Conservation (phyloP, 768 basidiomycete species). For the Sarcodon aspratus region DNA sequence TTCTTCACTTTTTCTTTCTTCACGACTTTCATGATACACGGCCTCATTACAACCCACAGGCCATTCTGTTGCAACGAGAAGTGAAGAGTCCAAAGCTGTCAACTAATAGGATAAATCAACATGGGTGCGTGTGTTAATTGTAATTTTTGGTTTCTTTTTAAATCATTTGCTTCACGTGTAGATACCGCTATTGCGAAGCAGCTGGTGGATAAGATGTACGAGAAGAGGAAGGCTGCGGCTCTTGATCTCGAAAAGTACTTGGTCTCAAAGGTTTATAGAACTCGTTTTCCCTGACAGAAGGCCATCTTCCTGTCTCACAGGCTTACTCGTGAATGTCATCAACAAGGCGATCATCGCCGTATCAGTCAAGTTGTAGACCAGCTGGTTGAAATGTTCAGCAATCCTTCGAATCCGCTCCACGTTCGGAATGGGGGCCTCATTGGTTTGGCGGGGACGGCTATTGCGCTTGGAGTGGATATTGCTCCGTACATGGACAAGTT, state of each 20-base stretch:
- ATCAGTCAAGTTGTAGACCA: slow-evolving; percentile 89
- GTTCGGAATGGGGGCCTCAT: slow-evolving; percentile 92
- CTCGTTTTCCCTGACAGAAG: not conserved
- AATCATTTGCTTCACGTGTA: slow-evolving; percentile 20
- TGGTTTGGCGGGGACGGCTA: slow-evolving; percentile 93
- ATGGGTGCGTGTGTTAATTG: too few relatives aligned
- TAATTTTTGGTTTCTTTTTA: too few relatives aligned
- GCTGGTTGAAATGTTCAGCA: slow-evolving; percentile 88
- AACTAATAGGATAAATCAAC: too few relatives aligned
- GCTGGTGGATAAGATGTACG: slow-evolving; percentile 88
- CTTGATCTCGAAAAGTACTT: slow-evolving; percentile 89
- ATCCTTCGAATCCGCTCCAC: slow-evolving; percentile 72
- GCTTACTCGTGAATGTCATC: slow-evolving; percentile 79
- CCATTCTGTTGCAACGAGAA: too few relatives aligned
- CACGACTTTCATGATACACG: too few relatives aligned
- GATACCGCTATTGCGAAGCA: slow-evolving; percentile 71
- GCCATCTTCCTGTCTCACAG: slow-evolving; percentile 22
- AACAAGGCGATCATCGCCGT: slow-evolving; percentile 68
- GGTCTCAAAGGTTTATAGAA: not conserved
- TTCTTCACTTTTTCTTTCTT: too few relatives aligned
- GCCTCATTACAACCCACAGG: too few relatives aligned
- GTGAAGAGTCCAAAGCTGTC: too few relatives aligned
- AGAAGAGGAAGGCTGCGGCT: slow-evolving; percentile 92
- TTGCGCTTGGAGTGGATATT: slow-evolving; percentile 88
- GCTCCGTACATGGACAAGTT: slow-evolving; percentile 94